phyloP scores from a whole-genome alignment of 208 protist genomes.

The Acanthamoeba triangularis region DNA sequence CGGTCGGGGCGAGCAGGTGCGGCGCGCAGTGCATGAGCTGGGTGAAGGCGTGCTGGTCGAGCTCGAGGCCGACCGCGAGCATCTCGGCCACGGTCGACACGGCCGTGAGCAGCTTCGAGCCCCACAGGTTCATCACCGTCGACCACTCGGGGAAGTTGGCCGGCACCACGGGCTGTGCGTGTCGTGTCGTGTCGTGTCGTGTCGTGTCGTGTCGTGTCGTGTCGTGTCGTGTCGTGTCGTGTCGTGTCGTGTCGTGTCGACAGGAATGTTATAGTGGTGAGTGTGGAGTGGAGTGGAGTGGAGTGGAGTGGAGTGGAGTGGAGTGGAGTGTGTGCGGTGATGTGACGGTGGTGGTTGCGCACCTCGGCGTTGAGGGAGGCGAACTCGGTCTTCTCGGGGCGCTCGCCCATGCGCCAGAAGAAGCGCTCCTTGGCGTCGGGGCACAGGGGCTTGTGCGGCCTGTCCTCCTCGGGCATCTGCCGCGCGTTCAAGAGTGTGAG shows the following conservation, averaged over 20 bases:
- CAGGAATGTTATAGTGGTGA: conserved; percentile 72
- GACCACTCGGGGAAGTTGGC: conserved; percentile 77
- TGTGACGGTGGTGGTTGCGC: conserved; percentile 84
- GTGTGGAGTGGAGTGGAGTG: too few relatives aligned
- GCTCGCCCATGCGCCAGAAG: conserved; percentile 91
- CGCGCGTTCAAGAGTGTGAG: conserved; percentile 45
- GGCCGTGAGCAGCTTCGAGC: conserved; percentile 79
- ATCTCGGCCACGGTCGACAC: conserved; percentile 84
- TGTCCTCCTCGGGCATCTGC: conserved; percentile 78
- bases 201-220: too few relatives aligned
- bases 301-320: too few relatives aligned
- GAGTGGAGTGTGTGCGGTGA: too few relatives aligned
- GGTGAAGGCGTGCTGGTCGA: conserved; percentile 82
- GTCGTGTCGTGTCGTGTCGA: conserved; percentile 14
- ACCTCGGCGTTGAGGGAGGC: conserved; percentile 85
- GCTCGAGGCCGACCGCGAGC: conserved; percentile 78
- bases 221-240: conserved; percentile 73
- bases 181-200: not conserved
- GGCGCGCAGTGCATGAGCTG: conserved; percentile 83
- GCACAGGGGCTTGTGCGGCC: conserved; percentile 77
- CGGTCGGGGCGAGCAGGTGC: conserved; percentile 92
- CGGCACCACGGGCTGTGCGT: not conserved
- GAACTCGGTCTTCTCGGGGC: conserved; percentile 85
- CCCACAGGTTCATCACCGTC: conserved; percentile 84
- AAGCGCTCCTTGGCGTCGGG: conserved; percentile 91